A percentile compares a stretch with the other conserved stretches of the same genome.
Conservation (phyloP, 1,284 basidiomycete genomes). For the Kwoniella shivajii region DNA sequence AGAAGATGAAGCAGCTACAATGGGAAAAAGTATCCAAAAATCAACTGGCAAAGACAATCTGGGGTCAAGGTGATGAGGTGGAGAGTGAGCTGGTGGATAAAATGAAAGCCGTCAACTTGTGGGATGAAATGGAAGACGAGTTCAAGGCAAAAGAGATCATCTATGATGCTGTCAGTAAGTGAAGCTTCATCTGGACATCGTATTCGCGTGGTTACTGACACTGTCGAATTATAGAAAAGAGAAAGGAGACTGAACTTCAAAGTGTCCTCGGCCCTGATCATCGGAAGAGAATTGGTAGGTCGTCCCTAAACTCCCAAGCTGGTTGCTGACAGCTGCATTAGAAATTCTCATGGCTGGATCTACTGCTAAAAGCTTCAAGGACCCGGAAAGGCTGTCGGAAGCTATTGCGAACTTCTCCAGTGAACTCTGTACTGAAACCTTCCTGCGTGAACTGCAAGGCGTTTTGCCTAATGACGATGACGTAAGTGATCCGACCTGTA, state of each 20-base stretch:
- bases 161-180: conserved; percentile 53
- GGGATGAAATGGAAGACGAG: conserved; percentile 96
- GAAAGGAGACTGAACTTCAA: conserved; percentile 77
- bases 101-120: conserved; percentile 80
- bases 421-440: conserved; percentile 79
- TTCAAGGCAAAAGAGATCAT: conserved; percentile 97
- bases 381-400: conserved; percentile 79
- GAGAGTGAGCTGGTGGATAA: conserved; percentile 78
- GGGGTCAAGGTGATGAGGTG: conserved; percentile 65
- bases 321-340: conserved; percentile 45
- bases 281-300: conserved; percentile 82
- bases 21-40: conserved; percentile 94
- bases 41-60: conserved; percentile 81
- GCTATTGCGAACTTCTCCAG: conserved; percentile 83
- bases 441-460: conserved; percentile 81
- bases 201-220: conserved; percentile 3
- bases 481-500: conserved; percentile 54
- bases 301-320: background rate
- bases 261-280: conserved; percentile 89
- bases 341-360: conserved; percentile 85
- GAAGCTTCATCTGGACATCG: background rate
- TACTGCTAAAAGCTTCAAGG: conserved; percentile 63
- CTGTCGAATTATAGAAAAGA: conserved; percentile 63
- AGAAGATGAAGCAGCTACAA: conserved; percentile 96
- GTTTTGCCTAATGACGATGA: conserved; percentile 88